Base-by-base conservation (phyloP, 1,284 basidiomycete species). In the Sporisorium exsertum region DNA sequence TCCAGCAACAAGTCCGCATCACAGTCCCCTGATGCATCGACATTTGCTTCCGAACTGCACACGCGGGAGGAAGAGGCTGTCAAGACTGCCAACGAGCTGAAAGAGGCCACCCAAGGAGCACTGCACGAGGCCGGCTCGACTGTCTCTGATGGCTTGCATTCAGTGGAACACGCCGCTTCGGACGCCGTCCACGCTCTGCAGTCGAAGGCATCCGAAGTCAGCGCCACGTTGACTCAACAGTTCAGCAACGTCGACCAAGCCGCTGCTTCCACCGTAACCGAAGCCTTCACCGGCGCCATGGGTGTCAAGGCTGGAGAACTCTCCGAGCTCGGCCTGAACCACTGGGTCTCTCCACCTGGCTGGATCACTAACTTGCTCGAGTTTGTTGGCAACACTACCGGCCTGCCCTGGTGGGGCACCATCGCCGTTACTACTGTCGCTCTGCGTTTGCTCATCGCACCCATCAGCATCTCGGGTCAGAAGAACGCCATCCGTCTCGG, bases 231-330 rank as follows among this genome's bases (percentile, higher is more conserved):
- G 33, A 60, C 69, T 42, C 58, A 78, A 22, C 29, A 50, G 33
- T 57, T 74, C 26, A 59, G 58, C 45, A 63, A 72, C 6, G 56
- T 74, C 54, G 72, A 72, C 47, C 45, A 64, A n/a, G 51, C 72
- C 15, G 43, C 67, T 5, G 64, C 61, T 16, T 47, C 70, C 27
- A 80, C 69, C 35, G 60, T 78, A 27, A 63, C 64, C 22, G 78
- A 80, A 53, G 51, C 63, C 4, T 59, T 77, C n/a, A 32, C 46
- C 18, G 61, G 64, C 16, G 66, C 71, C 2, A 53, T 60, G 37
- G 74, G 69, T 46, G 81, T 94, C 40, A 90, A 92, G 72, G 90
- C 91, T 35, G 93, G 93, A 0, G 94, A 95, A 86, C 88, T 96
- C 40, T 89, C 91, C 22, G 89, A 91, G 13, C 88, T 94, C 45